A percentile compares a stretch with the other conserved stretches of the same genome.
Evolutionary conservation across 257 asterid species (phyloP).

Genomic region (Ophiorrhiza pumila): DNA sequence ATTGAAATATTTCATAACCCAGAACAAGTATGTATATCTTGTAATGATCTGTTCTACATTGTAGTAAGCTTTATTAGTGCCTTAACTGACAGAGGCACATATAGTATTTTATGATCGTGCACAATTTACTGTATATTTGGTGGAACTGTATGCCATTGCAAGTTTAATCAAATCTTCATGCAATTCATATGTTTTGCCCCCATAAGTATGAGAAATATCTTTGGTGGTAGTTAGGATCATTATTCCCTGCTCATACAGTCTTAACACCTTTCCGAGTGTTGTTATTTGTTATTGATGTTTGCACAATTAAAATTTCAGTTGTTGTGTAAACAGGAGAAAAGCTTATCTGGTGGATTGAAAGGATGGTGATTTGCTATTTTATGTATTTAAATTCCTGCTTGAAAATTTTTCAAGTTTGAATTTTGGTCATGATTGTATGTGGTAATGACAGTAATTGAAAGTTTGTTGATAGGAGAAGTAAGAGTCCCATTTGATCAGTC

Average conservation of each 20-base stretch:
- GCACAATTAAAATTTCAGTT: not conserved
- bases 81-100: not conserved
- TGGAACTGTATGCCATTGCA: not conserved
- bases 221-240: not conserved
- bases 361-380: not conserved
- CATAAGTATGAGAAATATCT: not conserved
- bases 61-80: not conserved
- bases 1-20: conserved; percentile 86
- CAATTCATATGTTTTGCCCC: not conserved
- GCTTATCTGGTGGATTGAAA: not conserved
- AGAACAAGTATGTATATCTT: conserved; percentile 52
- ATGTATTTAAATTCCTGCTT: not conserved
- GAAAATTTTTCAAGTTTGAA: not conserved
- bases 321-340: not conserved
- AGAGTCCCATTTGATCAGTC: not conserved
- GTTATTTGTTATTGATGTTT: not conserved
- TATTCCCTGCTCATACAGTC: not conserved
- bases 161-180: not conserved
- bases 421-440: not conserved
- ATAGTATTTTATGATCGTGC: not conserved
- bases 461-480: not conserved
- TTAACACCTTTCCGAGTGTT: not conserved
- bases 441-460: not conserved
- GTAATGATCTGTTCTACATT: not conserved
- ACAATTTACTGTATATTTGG: not conserved